Base-by-base conservation (phyloP, 2,329 filamentous ascomycete species). In the Emmonsiellopsis sp. region DNA sequence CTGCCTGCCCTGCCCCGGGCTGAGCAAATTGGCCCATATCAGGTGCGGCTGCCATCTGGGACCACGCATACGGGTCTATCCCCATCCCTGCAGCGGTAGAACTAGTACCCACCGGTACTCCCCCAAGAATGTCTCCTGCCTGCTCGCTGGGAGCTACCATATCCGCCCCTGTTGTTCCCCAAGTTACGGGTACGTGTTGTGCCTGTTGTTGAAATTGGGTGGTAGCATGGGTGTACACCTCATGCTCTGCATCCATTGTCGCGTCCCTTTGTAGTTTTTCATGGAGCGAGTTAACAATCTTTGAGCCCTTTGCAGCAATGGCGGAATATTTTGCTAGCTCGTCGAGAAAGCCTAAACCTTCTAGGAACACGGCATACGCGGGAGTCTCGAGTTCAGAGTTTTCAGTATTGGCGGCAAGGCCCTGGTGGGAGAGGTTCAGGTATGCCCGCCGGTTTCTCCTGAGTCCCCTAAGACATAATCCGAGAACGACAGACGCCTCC, bases 11-110 rank as follows among this genome's bases (percentile, higher is more conserved):
- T n/a, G 36, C 21, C 21, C 21, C 21, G 3, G 36, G 11, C 6
- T 49, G 47, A 14, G 47, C 36, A 42, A 31, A 49, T n/a, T 49
- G 47, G 13, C 31, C 17, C 47, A 49, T 40, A 40, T 49, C 47
- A 14, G 47, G 47, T 27, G 36, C 34, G 2, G 47, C 11, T 32
- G 47, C 10, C 21, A 49, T 42, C 14, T 49, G 47, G 8, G 47
- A 49, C 47, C 47, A 49, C 5, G 17, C 36, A 39, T 40, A 49
- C 40, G 36, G 47, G 11, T 49, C 47, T 17, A 49, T 49, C 17
- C 10, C 47, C 47, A 49, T 49, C 32, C 40, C 17, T 6, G 45
- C 9, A 17, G 14, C 33, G 33, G 32, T 21, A 14, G 36, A 11
- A 37, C 21, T 42, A 8, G 47, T 32, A 7, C 17, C 40, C 31